A percentile compares a stretch with the other conserved stretches of the same genome.
phyloP scores from a whole-genome alignment of 2,329 filamentous ascomycete genomes.

The Ampelomyces quisqualis region DNA sequence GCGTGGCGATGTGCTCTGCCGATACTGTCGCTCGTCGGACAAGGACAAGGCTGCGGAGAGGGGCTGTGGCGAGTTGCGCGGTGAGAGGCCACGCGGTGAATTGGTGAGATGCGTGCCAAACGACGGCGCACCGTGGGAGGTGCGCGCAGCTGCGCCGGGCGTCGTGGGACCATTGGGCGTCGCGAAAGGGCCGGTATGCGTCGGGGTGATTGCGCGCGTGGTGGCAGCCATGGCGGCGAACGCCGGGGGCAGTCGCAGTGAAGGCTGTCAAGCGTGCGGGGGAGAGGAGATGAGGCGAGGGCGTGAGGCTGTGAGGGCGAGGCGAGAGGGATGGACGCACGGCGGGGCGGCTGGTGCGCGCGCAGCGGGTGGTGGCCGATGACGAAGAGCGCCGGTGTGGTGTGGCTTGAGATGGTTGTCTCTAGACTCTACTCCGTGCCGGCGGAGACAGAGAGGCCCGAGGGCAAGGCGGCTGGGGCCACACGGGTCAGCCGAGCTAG shows the following conservation, averaged over 20 bases:
- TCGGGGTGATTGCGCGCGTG: conserved; percentile 48
- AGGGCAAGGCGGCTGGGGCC: no score
- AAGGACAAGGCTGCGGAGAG: conserved; percentile 53
- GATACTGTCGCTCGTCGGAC: conserved; percentile 50
- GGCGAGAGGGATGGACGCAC: conserved; percentile 1
- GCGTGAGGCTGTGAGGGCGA: background rate
- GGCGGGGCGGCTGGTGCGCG: conserved; percentile 5
- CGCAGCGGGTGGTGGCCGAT: conserved; percentile 18
- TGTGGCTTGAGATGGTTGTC: conserved; percentile 18
- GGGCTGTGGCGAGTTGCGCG: conserved; percentile 44
- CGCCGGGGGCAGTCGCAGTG: conserved; percentile 4
- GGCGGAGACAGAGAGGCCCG: no score
- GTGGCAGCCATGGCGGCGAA: conserved; percentile 46
- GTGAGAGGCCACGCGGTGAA: conserved; percentile 46
- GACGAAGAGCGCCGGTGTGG: conserved; percentile 18
- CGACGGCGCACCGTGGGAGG: conserved; percentile 31
- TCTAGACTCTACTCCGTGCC: no score
- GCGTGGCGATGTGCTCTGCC: conserved; percentile 46
- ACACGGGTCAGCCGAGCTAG: no score
- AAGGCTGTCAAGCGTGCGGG: no score
- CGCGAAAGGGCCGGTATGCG: conserved; percentile 44
- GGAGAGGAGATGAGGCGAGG: no score
- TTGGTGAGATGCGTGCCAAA: conserved; percentile 46
- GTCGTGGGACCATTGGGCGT: conserved; percentile 45
- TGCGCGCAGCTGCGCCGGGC: conserved; percentile 38